Conservation (phyloP, 495 filamentous ascomycete species). For the Lophium mytilinum region DNA sequence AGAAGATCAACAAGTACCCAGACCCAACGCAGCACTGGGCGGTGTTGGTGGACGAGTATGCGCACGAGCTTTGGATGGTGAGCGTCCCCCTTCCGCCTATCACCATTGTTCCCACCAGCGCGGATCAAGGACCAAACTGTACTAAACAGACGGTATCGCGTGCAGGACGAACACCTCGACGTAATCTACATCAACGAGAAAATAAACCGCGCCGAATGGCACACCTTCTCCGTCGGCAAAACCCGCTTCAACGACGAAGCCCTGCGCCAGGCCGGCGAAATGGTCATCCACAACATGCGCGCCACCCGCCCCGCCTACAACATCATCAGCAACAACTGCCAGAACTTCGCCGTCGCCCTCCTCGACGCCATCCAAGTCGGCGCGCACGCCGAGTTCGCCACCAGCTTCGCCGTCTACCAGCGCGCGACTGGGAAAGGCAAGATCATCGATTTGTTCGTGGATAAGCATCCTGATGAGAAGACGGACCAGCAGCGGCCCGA, state of each 20-base stretch:
- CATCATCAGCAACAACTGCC: conserved; percentile 44
- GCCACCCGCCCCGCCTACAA: conserved; percentile 36
- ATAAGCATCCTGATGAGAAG: conserved; percentile 28
- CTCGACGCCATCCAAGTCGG: conserved; percentile 40
- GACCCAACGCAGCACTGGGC: conserved; percentile 47
- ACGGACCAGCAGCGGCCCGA: too few species aligned
- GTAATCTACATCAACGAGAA: conserved; percentile 41
- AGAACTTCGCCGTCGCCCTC: conserved; percentile 39
- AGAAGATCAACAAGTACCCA: conserved; percentile 36
- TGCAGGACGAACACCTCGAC: conserved; percentile 34
- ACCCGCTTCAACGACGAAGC: conserved; percentile 42
- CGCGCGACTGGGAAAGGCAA: conserved; percentile 32
- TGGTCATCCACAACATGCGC: conserved; percentile 40
- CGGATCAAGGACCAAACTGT: too few species aligned
- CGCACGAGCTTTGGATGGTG: conserved; percentile 38
- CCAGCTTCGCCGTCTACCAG: conserved; percentile 38
- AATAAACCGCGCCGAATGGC: conserved; percentile 32
- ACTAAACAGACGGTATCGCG: too few species aligned
- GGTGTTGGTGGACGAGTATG: conserved; percentile 40
- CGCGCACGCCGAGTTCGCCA: conserved; percentile 35
- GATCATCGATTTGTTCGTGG: conserved; percentile 35
- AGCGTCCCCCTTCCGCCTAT: too few species aligned
- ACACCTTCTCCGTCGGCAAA: conserved; percentile 36
- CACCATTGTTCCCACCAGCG: too few species aligned
- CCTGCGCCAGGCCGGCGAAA: conserved; percentile 36